Evolutionary conservation across 805 yeast genomes (phyloP).

Genomic region (Maudiozyma pseudohumilis): DNA sequence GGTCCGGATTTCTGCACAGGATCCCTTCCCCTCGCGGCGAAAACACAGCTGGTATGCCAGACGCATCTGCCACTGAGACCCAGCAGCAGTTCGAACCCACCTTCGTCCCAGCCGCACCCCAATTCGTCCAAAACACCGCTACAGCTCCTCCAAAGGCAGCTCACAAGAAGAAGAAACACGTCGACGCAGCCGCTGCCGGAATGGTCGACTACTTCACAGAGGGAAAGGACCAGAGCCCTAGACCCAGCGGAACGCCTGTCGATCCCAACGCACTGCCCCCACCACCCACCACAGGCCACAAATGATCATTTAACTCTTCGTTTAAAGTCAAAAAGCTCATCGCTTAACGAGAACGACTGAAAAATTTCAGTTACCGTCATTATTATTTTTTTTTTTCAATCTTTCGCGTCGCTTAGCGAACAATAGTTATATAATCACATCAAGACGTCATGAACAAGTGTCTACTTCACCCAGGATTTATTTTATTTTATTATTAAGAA

Average conservation of each 20-base stretch:
- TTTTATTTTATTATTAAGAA: too few species aligned
- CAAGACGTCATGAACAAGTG: too few species aligned
- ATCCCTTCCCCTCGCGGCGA: slow-evolving; percentile 43
- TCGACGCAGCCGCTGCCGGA: slow-evolving; percentile 5
- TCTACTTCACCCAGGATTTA: too few species aligned
- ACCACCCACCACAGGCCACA: slow-evolving; percentile 6
- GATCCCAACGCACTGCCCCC: slow-evolving; percentile 8
- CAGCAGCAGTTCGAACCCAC: neutral
- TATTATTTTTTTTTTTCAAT: too few species aligned
- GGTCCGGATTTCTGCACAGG: slow-evolving; percentile 81
- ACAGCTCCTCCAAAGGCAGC: slow-evolving; percentile 14
- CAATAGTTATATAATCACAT: too few species aligned
- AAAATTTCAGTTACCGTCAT: too few species aligned
- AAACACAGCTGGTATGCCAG: neutral
- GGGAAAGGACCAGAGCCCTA: slow-evolving; percentile 22
- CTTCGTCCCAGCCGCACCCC: slow-evolving; percentile 8
- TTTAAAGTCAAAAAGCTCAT: too few species aligned
- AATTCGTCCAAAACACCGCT: too few species aligned
- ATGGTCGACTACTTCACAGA: slow-evolving; percentile 26
- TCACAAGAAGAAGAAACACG: slow-evolving; percentile 10
- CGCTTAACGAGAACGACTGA: too few species aligned
- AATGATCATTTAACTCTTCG: neutral
- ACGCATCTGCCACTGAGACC: neutral
- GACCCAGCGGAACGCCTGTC: neutral
- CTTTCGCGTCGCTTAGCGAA: too few species aligned